A percentile compares a stretch with the other conserved stretches of the same genome.
Conservation (phyloP, 306 rosid genomes). For the Nissolia schottii region DNA sequence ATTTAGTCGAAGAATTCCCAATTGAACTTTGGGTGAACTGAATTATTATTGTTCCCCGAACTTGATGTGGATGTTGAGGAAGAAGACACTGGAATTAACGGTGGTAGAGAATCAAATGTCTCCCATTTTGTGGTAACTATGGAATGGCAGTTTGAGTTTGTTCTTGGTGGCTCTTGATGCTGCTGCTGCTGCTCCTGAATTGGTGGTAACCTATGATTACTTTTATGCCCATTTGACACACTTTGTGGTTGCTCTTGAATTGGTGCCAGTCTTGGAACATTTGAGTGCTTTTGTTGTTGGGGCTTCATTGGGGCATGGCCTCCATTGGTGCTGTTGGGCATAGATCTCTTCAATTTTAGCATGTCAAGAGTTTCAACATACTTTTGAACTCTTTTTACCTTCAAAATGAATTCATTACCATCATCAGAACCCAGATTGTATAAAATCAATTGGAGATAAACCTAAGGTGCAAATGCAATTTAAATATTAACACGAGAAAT, state of each 20-base stretch:
- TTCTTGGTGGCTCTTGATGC: not conserved
- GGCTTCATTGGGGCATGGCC: constrained; percentile 29
- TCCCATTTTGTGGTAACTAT: constrained; percentile 92
- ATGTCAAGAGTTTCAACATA: constrained; percentile 83
- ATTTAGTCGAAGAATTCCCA: constrained; percentile 80
- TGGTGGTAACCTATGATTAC: constrained; percentile 34
- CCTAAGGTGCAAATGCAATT: not conserved
- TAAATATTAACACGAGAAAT: not conserved
- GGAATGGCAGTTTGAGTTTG: constrained; percentile 28
- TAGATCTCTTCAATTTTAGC: constrained; percentile 67
- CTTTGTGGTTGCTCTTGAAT: constrained; percentile 47
- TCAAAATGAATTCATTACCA: constrained; percentile 14
- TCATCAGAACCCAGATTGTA: constrained; percentile 17
- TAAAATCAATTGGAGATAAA: not conserved
- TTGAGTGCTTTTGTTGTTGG: constrained; percentile 34
- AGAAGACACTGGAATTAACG: constrained; percentile 32
- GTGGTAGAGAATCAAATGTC: constrained; percentile 63
- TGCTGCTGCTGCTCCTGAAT: constrained; percentile 48
- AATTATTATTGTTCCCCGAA: constrained; percentile 34
- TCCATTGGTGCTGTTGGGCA: constrained; percentile 36
- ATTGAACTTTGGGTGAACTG: constrained; percentile 57
- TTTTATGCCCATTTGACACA: constrained; percentile 20
- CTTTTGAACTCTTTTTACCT: constrained; percentile 90
- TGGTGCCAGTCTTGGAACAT: constrained; percentile 43
- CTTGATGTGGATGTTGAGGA: constrained; percentile 36